Base-by-base conservation (phyloP, 2,329 filamentous ascomycete species). In the Cercospora sp. region DNA sequence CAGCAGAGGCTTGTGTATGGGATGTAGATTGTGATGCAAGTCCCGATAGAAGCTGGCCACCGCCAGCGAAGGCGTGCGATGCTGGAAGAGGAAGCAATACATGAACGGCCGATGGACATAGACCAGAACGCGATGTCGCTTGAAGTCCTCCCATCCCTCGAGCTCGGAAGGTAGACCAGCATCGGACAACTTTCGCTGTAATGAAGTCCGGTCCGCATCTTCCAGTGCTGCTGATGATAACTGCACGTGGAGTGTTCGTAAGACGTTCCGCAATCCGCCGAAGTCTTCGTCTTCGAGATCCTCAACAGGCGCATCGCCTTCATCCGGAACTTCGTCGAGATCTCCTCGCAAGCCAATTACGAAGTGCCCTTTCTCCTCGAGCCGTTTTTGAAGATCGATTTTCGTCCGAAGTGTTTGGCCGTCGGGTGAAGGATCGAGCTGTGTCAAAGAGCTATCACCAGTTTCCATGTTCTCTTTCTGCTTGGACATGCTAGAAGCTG, bases 21-120 rank as follows among this genome's bases (percentile, higher is more conserved):
- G 81, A 2, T 77, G 76, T 67, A 88, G 75, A 76, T 85, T 87
- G 23, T 80, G 81, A 70, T 87, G 84, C 3, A 88, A 73, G 65
- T 83, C 80, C 60, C 78, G 79, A 75, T 84, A 85, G 75, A 84
- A 84, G 10, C 76, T 75, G 2, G 79, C 72, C 7, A 82, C 77
- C 39, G 74, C 76, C 18, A 86, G 76, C 1, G 87, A 86, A 64
- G 87, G 83, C 6, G 90, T 89, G 58, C 83, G 83, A 51, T 85
- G 81, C 59, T 85, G 80, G 77, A 94, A 94, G 3, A 95, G 81
- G 69, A 95, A 90, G 1, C 89, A 87, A 77, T 91, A 94, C 59
- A 94, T 86, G 78, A 94, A 94, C 0, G 92, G 92, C 26, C 85
- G 86, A 77, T 89, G 82, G 57, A 90, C 86, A 75, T 93, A 94